Conservation (phyloP, 1,284 basidiomycete genomes). For the Stereum hirsutum region DNA sequence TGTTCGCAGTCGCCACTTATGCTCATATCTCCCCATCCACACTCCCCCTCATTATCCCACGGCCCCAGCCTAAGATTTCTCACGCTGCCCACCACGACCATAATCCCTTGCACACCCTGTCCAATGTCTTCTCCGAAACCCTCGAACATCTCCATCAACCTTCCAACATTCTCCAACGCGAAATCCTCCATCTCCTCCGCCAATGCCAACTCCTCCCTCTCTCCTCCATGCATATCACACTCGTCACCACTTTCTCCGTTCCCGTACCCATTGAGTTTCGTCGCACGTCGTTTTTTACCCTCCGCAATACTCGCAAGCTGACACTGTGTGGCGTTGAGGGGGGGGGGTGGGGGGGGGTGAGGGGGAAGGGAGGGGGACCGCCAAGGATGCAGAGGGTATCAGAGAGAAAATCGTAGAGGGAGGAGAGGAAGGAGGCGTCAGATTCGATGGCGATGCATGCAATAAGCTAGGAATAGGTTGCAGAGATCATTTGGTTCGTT, state of each 20-base stretch:
- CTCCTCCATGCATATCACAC: constrained; percentile 41
- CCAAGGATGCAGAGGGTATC: constrained; percentile 61
- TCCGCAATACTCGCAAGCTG: constrained; percentile 63
- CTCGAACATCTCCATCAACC: constrained; percentile 47
- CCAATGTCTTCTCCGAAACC: too few relatives aligned
- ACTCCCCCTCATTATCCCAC: constrained; percentile 13
- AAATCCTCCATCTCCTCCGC: constrained; percentile 71
- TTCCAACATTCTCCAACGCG: constrained; percentile 65
- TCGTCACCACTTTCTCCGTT: too few relatives aligned
- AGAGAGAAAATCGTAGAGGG: constrained; percentile 68
- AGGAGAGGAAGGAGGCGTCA: constrained; percentile 67
- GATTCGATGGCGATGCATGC: constrained; percentile 56
- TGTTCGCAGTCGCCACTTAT: too few relatives aligned
- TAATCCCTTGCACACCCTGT: constrained; percentile 43
- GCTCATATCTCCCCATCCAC: too few relatives aligned
- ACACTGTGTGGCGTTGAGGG: constrained; percentile 59
- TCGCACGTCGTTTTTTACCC: constrained; percentile 44
- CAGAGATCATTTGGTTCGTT: constrained; percentile 61
- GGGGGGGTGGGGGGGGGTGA: constrained; percentile 39
- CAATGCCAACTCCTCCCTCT: constrained; percentile 60
- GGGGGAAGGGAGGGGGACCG: constrained; percentile 37
- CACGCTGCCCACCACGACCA: constrained; percentile 63
- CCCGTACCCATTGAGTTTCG: constrained; percentile 23
- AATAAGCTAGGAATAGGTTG: constrained; percentile 61
- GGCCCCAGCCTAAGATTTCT: constrained; percentile 46